Base-by-base conservation (phyloP, 768 basidiomycete species). In the Paxillus ammoniavirescens region DNA sequence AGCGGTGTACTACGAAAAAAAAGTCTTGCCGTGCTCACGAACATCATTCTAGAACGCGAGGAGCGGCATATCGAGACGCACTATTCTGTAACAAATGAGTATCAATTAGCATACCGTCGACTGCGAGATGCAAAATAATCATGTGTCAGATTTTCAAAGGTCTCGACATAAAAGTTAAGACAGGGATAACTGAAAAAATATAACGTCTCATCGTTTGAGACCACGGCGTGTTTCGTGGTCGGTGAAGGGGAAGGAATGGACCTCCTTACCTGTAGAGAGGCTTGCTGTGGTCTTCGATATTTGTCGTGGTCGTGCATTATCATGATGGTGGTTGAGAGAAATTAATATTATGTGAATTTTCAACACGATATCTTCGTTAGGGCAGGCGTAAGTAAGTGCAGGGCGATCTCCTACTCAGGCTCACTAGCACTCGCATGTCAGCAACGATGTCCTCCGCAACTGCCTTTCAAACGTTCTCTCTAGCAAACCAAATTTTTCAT, bases 381-480 rank as follows among this genome's bases (percentile, higher is more conserved):
- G 21, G 21, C 21, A 21, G 21, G 21, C 21, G 21, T 21, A 21
- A n/a, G n/a, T n/a, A n/a, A n/a, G n/a, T n/a, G n/a, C 21, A 21
- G 21, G 21, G 3, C 21, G 21, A 21, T n/a, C n/a, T n/a, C n/a
- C n/a, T n/a, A n/a, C n/a, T n/a, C n/a, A 21, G 21, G 21, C 21
- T 21, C 21, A 21, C 21, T 21, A 21, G 21, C 21, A 21, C 21
- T 21, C 21, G 21, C 21, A 21, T 3, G 21, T 21, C 21, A 21
- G 21, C 21, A 30, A 37, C 53, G 43, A 66, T 67, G 64, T 71
- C 75, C 17, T 78, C 84, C 51, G 76, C 76, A 49, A 84, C 78
- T 41, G 88, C 91, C 21, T 77, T 87, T 56, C 81, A 87, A 68
- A 80, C 86, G 2, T 93, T 93, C 70, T 81, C 81, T 8, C 72